A percentile compares a stretch with the other conserved stretches of the same genome.
phyloP scores from a whole-genome alignment of 169 alveolate species.

The Eimeria maxima region DNA sequence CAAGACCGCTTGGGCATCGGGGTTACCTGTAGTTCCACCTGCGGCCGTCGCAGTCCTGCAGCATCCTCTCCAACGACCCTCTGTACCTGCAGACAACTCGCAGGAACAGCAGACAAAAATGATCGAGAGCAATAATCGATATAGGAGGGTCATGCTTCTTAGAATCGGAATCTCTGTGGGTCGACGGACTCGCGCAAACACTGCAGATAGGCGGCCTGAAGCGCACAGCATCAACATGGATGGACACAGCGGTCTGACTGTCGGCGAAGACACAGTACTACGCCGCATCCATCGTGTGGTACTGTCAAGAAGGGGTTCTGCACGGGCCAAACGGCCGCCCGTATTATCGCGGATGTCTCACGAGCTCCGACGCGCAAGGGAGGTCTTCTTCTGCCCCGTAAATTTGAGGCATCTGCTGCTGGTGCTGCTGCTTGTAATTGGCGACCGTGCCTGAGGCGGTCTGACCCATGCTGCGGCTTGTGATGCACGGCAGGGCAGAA shows the following conservation, averaged over 20 bases:
- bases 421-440: constrained; percentile 8
- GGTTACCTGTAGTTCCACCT: constrained; percentile 59
- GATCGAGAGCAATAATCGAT: background rate
- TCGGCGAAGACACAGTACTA: background rate
- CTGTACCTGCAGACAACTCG: constrained; percentile 1
- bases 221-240: background rate
- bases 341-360: background rate
- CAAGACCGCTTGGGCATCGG: background rate
- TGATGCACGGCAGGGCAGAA: constrained; percentile 5
- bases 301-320: background rate
- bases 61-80: constrained; percentile 39
- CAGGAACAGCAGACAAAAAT: background rate
- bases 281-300: background rate
- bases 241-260: background rate
- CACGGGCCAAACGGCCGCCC: background rate
- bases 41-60: constrained; percentile 25
- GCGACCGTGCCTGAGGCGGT: background rate
- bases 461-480: constrained; percentile 46
- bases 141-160: background rate
- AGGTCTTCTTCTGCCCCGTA: constrained; percentile 13
- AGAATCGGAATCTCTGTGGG: background rate
- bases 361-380: constrained; percentile 28
- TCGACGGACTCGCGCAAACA: constrained; percentile 35
- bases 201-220: constrained; percentile 16
- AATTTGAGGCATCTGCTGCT: constrained; percentile 32